A percentile compares a stretch with the other conserved stretches of the same genome.
phyloP scores from a whole-genome alignment of 805 yeast genomes.

The Candida jianshihensis region DNA sequence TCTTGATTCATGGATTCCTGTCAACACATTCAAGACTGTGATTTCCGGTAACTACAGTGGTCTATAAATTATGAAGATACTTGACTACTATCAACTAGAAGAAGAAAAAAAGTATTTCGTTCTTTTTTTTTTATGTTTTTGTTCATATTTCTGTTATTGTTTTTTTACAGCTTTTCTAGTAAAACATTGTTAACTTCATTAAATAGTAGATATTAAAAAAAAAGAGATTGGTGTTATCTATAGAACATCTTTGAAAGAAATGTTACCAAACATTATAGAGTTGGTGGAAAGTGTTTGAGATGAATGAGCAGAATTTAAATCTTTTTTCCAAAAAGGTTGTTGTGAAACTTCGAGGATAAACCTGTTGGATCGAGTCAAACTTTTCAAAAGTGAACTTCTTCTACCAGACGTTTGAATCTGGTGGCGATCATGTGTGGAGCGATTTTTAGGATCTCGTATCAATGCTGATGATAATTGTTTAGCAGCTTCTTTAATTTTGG shows the following conservation, averaged over 20 bases:
- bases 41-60: constrained; percentile 33
- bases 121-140: not conserved
- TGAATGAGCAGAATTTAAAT: constrained; percentile 20
- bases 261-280: constrained; percentile 21
- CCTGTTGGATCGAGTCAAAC: constrained; percentile 16
- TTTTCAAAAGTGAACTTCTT: constrained; percentile 16
- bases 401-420: constrained; percentile 6
- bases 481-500: constrained; percentile 20
- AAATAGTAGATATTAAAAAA: not conserved
- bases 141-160: not conserved
- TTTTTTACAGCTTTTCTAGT: not conserved
- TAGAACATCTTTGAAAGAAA: constrained; percentile 10
- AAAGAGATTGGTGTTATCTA: not conserved
- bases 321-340: constrained; percentile 21
- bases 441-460: constrained; percentile 4
- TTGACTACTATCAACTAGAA: too few species aligned
- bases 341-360: constrained; percentile 6
- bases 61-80: constrained; percentile 3
- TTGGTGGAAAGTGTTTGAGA: constrained; percentile 19
- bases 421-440: constrained; percentile 4
- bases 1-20: constrained; percentile 27
- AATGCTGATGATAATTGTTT: constrained; percentile 18
- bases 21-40: constrained; percentile 27
- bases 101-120: too few species aligned
- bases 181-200: not conserved